Percentiles rank a stretch among this genome's conserved stretches.
phyloP scores from a whole-genome alignment of 2,329 filamentous ascomycete species.

The Keithomyces neogunnii region DNA sequence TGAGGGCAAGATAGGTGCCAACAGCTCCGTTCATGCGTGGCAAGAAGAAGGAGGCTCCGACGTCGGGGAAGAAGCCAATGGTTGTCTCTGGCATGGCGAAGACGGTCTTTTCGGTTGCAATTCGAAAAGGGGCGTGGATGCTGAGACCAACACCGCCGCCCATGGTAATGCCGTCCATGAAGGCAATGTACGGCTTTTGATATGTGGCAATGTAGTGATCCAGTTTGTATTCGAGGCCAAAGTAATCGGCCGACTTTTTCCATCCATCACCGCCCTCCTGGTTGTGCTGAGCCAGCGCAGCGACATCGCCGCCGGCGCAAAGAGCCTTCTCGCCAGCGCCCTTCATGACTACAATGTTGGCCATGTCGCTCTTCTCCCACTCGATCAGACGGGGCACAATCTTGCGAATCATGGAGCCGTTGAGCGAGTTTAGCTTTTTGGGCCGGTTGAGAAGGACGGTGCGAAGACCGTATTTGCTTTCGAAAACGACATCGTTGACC shows the following conservation, averaged over 20 bases:
- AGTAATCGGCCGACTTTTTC: slow-evolving; percentile 72
- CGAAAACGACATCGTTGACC: slow-evolving; percentile 87
- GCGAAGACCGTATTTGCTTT: slow-evolving; percentile 78
- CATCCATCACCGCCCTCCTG: slow-evolving; percentile 59
- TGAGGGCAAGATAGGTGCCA: slow-evolving; percentile 89
- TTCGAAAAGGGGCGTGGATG: slow-evolving; percentile 90
- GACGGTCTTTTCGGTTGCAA: slow-evolving; percentile 89
- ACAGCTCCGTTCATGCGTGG: slow-evolving; percentile 78
- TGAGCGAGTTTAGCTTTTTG: slow-evolving; percentile 83
- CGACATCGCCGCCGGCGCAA: slow-evolving; percentile 90
- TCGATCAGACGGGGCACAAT: slow-evolving; percentile 83
- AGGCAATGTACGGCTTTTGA: slow-evolving; percentile 82
- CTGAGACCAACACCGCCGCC: slow-evolving; percentile 92
- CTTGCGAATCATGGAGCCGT: slow-evolving; percentile 91
- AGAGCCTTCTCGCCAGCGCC: slow-evolving; percentile 78
- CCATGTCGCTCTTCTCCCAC: slow-evolving; percentile 92
- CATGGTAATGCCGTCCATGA: slow-evolving; percentile 99
- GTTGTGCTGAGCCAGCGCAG: slow-evolving; percentile 68
- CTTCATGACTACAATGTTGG: slow-evolving; percentile 87
- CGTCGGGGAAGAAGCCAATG: slow-evolving; percentile 98
- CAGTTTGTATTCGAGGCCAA: slow-evolving; percentile 89
- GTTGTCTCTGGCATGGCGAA: slow-evolving; percentile 99
- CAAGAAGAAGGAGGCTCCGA: slow-evolving; percentile 93
- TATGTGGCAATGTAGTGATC: slow-evolving; percentile 95
- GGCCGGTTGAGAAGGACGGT: slow-evolving; percentile 93